Evolutionary conservation across 345 rosid species (phyloP), one percentile per base, ranked within the genome.

Genomic region (Eucalyptus coolabah): DNA sequence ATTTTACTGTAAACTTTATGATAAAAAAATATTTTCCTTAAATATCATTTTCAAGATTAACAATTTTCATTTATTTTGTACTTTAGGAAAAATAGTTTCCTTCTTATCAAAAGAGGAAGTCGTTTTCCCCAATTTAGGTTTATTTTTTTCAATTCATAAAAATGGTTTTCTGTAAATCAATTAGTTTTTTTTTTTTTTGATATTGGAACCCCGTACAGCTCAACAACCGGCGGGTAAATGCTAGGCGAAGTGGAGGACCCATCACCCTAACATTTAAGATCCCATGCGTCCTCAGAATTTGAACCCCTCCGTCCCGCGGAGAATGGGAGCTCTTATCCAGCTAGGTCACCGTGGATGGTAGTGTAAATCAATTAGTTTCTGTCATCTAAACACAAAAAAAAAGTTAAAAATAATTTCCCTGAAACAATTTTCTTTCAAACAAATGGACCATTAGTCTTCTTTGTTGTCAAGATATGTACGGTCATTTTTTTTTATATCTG

Each of bases 271-370:
- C 3, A 44, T 44, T 44, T 8, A 44, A 8, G 47, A 44, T 8
- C 47, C 10, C 47, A 9, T 44, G 47, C 1, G 47, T 44, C 1
- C 47, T 10, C 3, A 9, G 47, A 10, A 44, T 44, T 44, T 44
- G 47, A 44, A 44, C 3, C 47, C 47, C 1, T 44, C 47, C 1
- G 47, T 44, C 47, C 47, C 8, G 3, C 10, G 10, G 8, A 44
- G 47, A 44, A 44, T 44, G 3, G 10, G 10, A 44, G 47, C 47
- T 44, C 47, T 44, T 44, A 44, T 44, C 3, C 3, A 44, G 3
- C 3, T 44, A 44, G 10, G 47, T 1, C 1, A 44, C 47, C 47
- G 10, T 3, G 2, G 10, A 1, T 10, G 10, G 9, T 44, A 10
- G 47, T 2, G 2, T 69, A 69, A 34, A 69, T 69, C 7, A 21